Conservation (phyloP, 441 rosid genomes). For the Lepidium campestre region DNA sequence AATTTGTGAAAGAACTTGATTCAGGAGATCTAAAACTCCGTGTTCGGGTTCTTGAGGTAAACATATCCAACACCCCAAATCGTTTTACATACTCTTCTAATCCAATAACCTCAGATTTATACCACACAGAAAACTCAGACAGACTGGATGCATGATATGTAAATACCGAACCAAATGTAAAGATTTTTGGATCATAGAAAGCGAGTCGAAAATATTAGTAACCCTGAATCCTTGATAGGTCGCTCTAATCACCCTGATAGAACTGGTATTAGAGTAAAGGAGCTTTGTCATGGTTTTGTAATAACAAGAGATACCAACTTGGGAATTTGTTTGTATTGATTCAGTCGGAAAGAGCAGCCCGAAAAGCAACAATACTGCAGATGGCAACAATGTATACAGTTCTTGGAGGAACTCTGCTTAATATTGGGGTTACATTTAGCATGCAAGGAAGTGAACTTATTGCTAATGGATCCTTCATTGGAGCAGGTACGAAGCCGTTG, state of each 20-base stretch:
- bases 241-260: background rate
- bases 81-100: background rate
- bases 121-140: background rate
- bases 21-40: constrained; percentile 89
- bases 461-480: constrained; percentile 76
- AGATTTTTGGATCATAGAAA: background rate
- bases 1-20: constrained; percentile 84
- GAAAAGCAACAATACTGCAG: constrained; percentile 77
- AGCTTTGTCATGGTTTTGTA: background rate
- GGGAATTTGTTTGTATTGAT: background rate
- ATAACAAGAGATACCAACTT: background rate
- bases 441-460: constrained; percentile 58
- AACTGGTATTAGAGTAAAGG: background rate
- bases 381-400: constrained; percentile 92
- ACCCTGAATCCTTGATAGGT: background rate
- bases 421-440: constrained; percentile 65
- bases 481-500: constrained; percentile 52
- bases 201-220: background rate
- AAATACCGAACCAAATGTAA: background rate
- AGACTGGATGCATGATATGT: background rate
- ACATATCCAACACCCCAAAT: background rate
- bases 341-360: constrained; percentile 92
- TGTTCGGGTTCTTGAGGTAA: constrained; percentile 94
- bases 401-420: constrained; percentile 76
- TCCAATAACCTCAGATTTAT: background rate